These are phyloP conservation scores for Moricandia arvensis DNA, from an alignment of 345 rosid species.

Conservation along the genomic window DNA sequence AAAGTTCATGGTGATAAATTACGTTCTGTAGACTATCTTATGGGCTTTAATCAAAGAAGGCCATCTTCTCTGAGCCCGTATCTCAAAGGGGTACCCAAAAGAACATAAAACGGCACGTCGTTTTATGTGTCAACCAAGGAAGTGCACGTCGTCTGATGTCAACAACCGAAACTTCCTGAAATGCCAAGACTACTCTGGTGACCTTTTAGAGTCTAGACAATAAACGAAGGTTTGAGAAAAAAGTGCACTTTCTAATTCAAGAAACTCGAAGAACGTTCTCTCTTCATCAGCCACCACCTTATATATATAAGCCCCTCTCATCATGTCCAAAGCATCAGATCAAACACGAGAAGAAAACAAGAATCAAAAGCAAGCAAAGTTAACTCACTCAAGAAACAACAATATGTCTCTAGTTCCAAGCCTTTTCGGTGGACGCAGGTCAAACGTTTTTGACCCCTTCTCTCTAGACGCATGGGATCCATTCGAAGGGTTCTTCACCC, in stretches of 20 bases:
- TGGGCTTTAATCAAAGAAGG: background rate
- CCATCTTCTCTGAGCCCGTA: background rate
- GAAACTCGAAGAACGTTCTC: constrained; percentile 28
- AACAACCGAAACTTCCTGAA: constrained; percentile 30
- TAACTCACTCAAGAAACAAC: background rate
- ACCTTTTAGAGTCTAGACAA: constrained; percentile 6
- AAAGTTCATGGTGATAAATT: background rate
- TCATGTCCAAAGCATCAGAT: background rate
- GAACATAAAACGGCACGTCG: constrained; percentile 7
- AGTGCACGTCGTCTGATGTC: background rate
- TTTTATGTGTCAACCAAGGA: background rate
- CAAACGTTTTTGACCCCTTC: constrained; percentile 35
- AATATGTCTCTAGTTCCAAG: constrained; percentile 37
- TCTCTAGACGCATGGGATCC: constrained; percentile 27
- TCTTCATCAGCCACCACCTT: background rate
- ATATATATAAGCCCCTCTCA: background rate
- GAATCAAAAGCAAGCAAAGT: background rate
- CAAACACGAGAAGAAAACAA: constrained; percentile 9
- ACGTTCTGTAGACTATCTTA: too few species aligned
- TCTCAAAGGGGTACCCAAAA: background rate
- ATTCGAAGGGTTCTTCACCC: constrained; percentile 26
- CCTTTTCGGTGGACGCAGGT: constrained; percentile 23
- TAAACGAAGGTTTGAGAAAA: constrained; percentile 31
- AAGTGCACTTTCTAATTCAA: background rate
- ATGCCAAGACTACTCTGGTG: constrained; percentile 18